phyloP scores from a whole-genome alignment of 176 grass and related monocot species.

The Zea mays region Zm-B73-REFERENCE-NAM-5.0 NC_050097.1:151393501-151394000 shows the following conservation, averaged over 20 bases:
- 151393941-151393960: background rate
- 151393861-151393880: background rate
- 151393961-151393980: background rate
- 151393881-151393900: background rate
- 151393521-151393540: background rate
- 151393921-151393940: background rate
- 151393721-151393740: too few species aligned
- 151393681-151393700: too few species aligned
- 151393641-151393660: too few species aligned
- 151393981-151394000: background rate
- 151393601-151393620: slow-evolving; percentile 3
- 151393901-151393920: background rate
- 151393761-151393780: background rate
- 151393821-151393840: background rate
- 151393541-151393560: background rate
- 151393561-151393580: background rate
- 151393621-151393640: background rate
- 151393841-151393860: background rate
- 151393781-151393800: background rate
- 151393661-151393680: too few species aligned
- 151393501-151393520: background rate
- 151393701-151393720: too few species aligned
- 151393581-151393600: background rate
- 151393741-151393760: background rate
- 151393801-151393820: background rate